Conservation (phyloP, 2,329 filamentous ascomycete species). For the Verticillium nubilum region DNA sequence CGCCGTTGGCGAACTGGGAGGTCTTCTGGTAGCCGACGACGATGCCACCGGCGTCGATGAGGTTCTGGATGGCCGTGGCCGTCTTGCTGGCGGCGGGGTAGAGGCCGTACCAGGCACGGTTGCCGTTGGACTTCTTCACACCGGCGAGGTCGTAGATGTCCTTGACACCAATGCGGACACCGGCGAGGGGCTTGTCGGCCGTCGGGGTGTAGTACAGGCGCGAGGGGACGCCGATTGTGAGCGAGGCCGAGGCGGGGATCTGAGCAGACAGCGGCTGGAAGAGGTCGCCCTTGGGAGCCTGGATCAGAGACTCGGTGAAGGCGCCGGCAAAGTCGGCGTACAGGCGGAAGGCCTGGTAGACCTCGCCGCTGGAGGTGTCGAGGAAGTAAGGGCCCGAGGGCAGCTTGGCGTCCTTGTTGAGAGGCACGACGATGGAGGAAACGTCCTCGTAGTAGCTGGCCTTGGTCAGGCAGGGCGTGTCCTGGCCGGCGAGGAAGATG, state of each 20-base stretch:
- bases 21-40: slow-evolving; percentile 41
- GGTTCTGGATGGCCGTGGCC: slow-evolving; percentile 44
- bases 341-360: slow-evolving; percentile 28
- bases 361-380: slow-evolving; percentile 20
- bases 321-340: slow-evolving; percentile 28
- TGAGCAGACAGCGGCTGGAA: slow-evolving; percentile 28
- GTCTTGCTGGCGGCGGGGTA: slow-evolving; percentile 41
- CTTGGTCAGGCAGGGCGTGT: slow-evolving; percentile 10
- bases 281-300: slow-evolving; percentile 22
- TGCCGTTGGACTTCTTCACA: slow-evolving; percentile 46
- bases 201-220: slow-evolving; percentile 52
- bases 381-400: slow-evolving; percentile 31
- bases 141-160: slow-evolving; percentile 56
- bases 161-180: slow-evolving; percentile 57
- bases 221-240: slow-evolving; percentile 48
- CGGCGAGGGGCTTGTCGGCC: slow-evolving; percentile 49
- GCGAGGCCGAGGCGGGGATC: slow-evolving; percentile 17
- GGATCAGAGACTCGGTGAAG: slow-evolving; percentile 24
- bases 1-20: slow-evolving; percentile 35
- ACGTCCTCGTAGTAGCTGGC: slow-evolving; percentile 4
- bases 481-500: slow-evolving; percentile 15
- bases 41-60: slow-evolving; percentile 53
- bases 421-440: slow-evolving; percentile 13
- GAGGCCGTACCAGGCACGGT: slow-evolving; percentile 50
- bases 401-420: slow-evolving; percentile 12